Evolutionary conservation across 2,329 filamentous ascomycete genomes (phyloP), one percentile per base, ranked within the genome.

Genomic region (Fusarium secorum): DNA sequence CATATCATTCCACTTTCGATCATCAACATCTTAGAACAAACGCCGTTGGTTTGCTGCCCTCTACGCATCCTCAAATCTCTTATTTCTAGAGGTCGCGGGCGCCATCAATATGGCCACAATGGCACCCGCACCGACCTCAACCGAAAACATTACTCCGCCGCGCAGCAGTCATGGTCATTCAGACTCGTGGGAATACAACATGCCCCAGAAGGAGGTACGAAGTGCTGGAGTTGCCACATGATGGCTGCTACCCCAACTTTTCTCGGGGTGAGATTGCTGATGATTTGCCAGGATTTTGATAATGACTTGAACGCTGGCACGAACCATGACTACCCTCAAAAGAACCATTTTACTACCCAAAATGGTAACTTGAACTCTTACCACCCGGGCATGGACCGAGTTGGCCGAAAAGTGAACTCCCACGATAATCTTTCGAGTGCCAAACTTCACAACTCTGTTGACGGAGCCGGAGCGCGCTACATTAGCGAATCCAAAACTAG

Each of bases 31-130:
- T 28, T 22, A n/a, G 39, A 56, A 53, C 39, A 56, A 22, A 39
- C 36, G 32, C 58, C 52, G 24, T 49, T 48, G 46, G 39, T 45
- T 70, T 39, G 15, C 39, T 54, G 42, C 41, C 48, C 42, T 46
- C 26, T 26, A 51, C 30, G 33, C 55, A 42, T 58, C 38, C 35
- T 41, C 60, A 59, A 45, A 26, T 48, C 41, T 54, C 36, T 52
- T 53, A 33, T 38, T 60, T 67, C 66, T 72, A 73, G 70, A 30
- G 78, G 74, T 74, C 68, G 76, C 72, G 77, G 77, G 77, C 70
- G 71, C 73, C 73, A 76, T 74, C 66, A 42, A 74, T 18, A 88
- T 88, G 87, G 83, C 86, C 75, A 82, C 85, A 76, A 83, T 88
- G 78, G 85, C 86, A 72, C 80, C 85, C 72, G 81, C 81, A 72